These are phyloP conservation scores for Lachancea meyersii DNA, from an alignment of 805 yeast species.

Conservation along the genomic window DNA sequence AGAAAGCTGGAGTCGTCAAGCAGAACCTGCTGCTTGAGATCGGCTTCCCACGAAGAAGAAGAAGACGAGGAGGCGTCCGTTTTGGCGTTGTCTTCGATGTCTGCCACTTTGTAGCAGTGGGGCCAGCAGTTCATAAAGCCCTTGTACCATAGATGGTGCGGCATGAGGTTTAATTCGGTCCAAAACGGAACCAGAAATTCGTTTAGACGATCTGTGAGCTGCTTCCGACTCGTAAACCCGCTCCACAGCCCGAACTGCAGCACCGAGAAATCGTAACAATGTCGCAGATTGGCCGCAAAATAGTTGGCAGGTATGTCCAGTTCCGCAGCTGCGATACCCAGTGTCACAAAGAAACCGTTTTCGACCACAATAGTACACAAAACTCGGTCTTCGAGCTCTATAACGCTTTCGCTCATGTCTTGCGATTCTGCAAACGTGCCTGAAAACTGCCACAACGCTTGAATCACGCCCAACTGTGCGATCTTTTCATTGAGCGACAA, in stretches of 20 bases:
- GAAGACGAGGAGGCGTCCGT: neutral
- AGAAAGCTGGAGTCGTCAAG: constrained; percentile 26
- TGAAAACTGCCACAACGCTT: constrained; percentile 34
- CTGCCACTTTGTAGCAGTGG: constrained; percentile 22
- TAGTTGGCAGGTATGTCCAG: constrained; percentile 26
- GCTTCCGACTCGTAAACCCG: constrained; percentile 21
- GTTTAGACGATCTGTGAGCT: constrained; percentile 26
- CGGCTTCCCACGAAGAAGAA: constrained; percentile 23
- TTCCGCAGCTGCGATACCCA: constrained; percentile 18
- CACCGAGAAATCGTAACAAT: constrained; percentile 24
- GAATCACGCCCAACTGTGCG: constrained; percentile 38
- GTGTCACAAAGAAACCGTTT: constrained; percentile 22
- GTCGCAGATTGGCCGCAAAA: constrained; percentile 23
- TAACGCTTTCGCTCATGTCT: constrained; percentile 14
- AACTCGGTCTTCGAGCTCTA: constrained; percentile 28
- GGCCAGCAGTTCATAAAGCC: constrained; percentile 24
- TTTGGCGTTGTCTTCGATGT: constrained; percentile 10
- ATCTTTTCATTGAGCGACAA: constrained; percentile 29
- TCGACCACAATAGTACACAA: constrained; percentile 30
- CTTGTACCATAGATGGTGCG: constrained; percentile 18
- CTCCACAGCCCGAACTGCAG: constrained; percentile 22
- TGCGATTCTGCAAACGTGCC: constrained; percentile 13
- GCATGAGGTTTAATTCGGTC: constrained; percentile 25
- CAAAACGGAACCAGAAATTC: constrained; percentile 30
- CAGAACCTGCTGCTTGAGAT: constrained; percentile 23